A percentile compares a stretch with the other conserved stretches of the same genome.
Conservation (phyloP, 306 rosid species). For the Vachellia pachyceras region DNA sequence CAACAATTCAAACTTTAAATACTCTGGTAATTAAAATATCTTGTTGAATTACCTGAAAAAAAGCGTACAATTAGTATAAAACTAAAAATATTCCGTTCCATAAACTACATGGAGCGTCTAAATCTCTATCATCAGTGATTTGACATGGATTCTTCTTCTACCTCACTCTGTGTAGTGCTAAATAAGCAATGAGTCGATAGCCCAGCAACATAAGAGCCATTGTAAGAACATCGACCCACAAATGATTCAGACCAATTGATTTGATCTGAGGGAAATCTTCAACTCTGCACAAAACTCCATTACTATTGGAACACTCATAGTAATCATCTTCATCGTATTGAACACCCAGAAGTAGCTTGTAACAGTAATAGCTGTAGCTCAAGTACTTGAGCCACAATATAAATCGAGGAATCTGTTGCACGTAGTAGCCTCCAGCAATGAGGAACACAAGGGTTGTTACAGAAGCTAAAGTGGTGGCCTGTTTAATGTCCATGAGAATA, state of each 20-base stretch:
- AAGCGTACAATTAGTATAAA: too few species aligned
- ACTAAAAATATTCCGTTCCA: background rate
- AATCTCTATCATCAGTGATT: background rate
- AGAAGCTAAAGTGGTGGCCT: slow-evolving; percentile 84
- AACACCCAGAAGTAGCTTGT: slow-evolving; percentile 82
- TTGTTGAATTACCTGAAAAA: too few species aligned
- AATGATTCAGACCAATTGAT: slow-evolving; percentile 61
- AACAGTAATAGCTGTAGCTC: slow-evolving; percentile 84
- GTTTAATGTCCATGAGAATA: slow-evolving; percentile 78
- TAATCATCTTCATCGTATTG: slow-evolving; percentile 66
- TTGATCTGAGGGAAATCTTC: slow-evolving; percentile 62
- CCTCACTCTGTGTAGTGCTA: slow-evolving; percentile 73
- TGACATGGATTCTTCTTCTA: slow-evolving; percentile 29
- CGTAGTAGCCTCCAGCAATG: slow-evolving; percentile 85
- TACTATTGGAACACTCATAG: slow-evolving; percentile 69
- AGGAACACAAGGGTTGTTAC: slow-evolving; percentile 84
- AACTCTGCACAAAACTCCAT: slow-evolving; percentile 65
- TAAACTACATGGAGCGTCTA: background rate
- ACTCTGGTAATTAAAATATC: too few species aligned
- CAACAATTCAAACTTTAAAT: too few species aligned
- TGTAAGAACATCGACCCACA: slow-evolving; percentile 72
- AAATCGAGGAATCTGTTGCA: slow-evolving; percentile 80
- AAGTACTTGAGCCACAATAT: slow-evolving; percentile 79
- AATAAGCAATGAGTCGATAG: slow-evolving; percentile 71
- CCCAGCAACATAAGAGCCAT: slow-evolving; percentile 79